Base-by-base conservation (phyloP, 225 moss, liverwort and hornwort species). In the Anthoceros angustus region DNA sequence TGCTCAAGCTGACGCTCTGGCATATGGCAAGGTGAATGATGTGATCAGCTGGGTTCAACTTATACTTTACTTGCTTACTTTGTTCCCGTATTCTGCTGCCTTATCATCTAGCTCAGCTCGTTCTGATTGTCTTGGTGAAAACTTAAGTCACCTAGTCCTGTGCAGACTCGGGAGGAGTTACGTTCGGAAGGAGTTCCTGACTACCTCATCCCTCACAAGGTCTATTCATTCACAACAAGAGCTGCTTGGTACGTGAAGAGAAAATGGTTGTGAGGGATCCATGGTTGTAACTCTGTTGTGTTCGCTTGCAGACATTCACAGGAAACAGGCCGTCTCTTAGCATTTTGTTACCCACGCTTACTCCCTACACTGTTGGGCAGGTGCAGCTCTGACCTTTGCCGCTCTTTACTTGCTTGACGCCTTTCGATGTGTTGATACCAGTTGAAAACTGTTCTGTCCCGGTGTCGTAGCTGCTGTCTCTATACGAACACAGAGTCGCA, bases 271-370 rank as follows among this genome's bases (percentile, higher is more conserved):
- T 32, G 4, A 32, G 32, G 32, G 4, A 32, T 32, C 2, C 2
- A 32, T 32, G 32, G 32, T 32, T 32, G 2, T 32, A 4, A 32
- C 32, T 32, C 32, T 4, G 32, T 4, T 32, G 32, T 32, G 32
- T 4, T 32, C 32, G 32, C 12, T 66, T 62, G 71, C 84, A 98
- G 98, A 87, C 82, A 78, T 98, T 98, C 73, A 89, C 91, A 42
- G 92, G 98, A 69, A 98, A 98, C 67, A 84, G 98, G 11, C 98
- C 88, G 16, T 98, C 98, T 65, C 79, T 98, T 65, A 98, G 98
- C 80, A 89, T 98, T 65, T 76, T 98, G 43, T 72, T 98, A 40
- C 98, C 98, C 60, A 86, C 85, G 63, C 77, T 98, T 70, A 89
- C 86, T 65, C 88, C 98, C 8, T 98, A 89, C 67, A 92, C 89